phyloP scores from a whole-genome alignment of 139 green algal species.

The Limnomonas spitsbergensis region DNA sequence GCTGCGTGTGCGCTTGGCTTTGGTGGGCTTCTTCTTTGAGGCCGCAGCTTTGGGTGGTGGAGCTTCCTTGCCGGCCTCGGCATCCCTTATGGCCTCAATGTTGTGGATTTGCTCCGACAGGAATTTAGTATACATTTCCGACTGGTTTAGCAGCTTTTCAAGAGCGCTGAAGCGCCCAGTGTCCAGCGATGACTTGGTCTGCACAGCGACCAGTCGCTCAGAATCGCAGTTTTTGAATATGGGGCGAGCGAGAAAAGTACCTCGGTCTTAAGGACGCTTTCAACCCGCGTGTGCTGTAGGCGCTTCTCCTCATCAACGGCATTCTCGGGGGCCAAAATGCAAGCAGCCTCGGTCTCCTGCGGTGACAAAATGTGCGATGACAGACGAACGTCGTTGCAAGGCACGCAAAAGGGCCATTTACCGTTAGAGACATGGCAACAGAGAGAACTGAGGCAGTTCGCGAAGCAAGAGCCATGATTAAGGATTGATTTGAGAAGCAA shows the following conservation, averaged over 20 bases:
- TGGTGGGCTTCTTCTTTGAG: not conserved
- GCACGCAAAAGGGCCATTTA: not conserved
- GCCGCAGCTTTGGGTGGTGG: not conserved
- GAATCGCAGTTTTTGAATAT: no score
- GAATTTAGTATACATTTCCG: slow-evolving; percentile 83
- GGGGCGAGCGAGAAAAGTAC: no score
- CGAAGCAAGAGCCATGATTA: slow-evolving; percentile 2
- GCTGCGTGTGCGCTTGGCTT: slow-evolving; percentile 3
- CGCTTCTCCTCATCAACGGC: slow-evolving; percentile 62
- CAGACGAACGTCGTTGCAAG: not conserved
- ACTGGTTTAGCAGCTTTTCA: slow-evolving; percentile 53
- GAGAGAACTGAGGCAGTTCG: not conserved
- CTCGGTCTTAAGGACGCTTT: no score
- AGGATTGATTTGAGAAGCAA: no score
- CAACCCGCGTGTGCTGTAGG: slow-evolving; percentile 49
- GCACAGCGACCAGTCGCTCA: no score
- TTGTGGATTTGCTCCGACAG: slow-evolving; percentile 73
- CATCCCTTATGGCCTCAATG: slow-evolving; percentile 12
- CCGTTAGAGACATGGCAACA: not conserved
- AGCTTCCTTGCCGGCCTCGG: not conserved
- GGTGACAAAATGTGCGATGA: not conserved
- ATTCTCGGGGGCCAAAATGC: slow-evolving; percentile 45
- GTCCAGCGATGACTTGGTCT: not conserved
- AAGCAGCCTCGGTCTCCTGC: slow-evolving; percentile 53
- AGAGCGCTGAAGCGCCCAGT: slow-evolving; percentile 8